Percentiles rank a stretch among this genome's conserved stretches.
phyloP scores from a whole-genome alignment of 306 rosid species.

The Quercus berberidifolia region DNA sequence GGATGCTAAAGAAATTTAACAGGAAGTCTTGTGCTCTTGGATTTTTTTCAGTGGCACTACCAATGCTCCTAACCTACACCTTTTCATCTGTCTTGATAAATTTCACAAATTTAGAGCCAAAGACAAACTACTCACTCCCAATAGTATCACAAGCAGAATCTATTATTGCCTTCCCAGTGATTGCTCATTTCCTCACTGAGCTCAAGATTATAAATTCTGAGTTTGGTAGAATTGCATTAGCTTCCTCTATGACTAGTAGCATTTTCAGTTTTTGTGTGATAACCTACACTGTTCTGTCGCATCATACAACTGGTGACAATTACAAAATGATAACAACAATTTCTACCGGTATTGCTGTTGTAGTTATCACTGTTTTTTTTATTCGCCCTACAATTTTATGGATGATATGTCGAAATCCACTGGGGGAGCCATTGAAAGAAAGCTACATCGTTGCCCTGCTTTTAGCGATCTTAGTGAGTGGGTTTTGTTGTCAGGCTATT shows the following conservation, averaged over 20 bases:
- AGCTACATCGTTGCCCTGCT: not conserved
- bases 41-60: not conserved
- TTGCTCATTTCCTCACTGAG: slow-evolving; percentile 25
- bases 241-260: slow-evolving; percentile 23
- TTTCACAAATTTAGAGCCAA: not conserved
- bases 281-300: not conserved
- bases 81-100: not conserved
- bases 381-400: slow-evolving; percentile 12
- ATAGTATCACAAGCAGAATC: slow-evolving; percentile 1
- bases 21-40: slow-evolving; percentile 22
- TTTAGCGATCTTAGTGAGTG: slow-evolving; percentile 18
- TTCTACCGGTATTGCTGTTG: not conserved
- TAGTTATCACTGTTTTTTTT: not conserved
- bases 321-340: not conserved
- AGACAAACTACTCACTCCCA: not conserved
- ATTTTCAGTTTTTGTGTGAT: not conserved
- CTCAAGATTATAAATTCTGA: slow-evolving; percentile 36
- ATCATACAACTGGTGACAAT: not conserved
- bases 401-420: slow-evolving; percentile 18
- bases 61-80: not conserved
- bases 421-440: slow-evolving; percentile 21
- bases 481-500: slow-evolving; percentile 15
- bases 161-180: slow-evolving; percentile 13
- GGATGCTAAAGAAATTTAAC: slow-evolving; percentile 12
- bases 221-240: slow-evolving; percentile 24